A percentile compares a stretch with the other conserved stretches of the same genome.
These are phyloP conservation scores for Kazachstania sp. DNA, from an alignment of 1,139 yeast species.

Conservation along the genomic window DNA sequence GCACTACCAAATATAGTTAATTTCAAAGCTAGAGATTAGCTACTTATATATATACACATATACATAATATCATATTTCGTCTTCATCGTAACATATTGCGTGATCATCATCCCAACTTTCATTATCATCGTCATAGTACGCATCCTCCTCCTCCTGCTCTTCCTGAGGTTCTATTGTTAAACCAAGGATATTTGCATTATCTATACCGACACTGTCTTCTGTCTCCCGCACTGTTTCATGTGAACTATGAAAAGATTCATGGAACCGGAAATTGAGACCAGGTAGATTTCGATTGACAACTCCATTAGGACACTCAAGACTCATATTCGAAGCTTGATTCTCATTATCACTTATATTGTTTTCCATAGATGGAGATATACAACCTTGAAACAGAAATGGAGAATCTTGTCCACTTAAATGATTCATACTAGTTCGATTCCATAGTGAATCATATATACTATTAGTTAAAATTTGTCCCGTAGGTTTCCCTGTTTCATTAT, in stretches of 20 bases:
- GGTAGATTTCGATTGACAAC: not conserved
- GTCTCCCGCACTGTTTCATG: not conserved
- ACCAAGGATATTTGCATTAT: slow-evolving; percentile 1
- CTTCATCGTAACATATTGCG: not conserved
- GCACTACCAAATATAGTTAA: slow-evolving; percentile 24
- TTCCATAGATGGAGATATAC: not conserved
- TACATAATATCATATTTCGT: not conserved
- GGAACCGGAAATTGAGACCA: slow-evolving; percentile 1
- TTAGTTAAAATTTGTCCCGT: not conserved
- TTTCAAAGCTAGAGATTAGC: slow-evolving; percentile 11
- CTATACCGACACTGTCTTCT: slow-evolving; percentile 7
- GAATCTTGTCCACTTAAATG: not conserved
- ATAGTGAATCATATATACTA: not conserved
- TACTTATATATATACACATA: not conserved
- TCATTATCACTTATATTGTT: not conserved
- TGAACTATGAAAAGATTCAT: slow-evolving; percentile 1
- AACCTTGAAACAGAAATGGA: not conserved
- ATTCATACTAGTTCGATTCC: not conserved
- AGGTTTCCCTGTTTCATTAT: not conserved
- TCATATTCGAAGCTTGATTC: not conserved
- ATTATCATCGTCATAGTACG: not conserved
- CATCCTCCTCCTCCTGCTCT: not conserved
- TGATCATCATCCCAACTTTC: not conserved
- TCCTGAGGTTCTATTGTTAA: not conserved
- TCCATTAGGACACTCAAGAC: not conserved